Evolutionary conservation across 1,284 basidiomycete genomes (phyloP).

Genomic region (Abortiporus biennis): DNA sequence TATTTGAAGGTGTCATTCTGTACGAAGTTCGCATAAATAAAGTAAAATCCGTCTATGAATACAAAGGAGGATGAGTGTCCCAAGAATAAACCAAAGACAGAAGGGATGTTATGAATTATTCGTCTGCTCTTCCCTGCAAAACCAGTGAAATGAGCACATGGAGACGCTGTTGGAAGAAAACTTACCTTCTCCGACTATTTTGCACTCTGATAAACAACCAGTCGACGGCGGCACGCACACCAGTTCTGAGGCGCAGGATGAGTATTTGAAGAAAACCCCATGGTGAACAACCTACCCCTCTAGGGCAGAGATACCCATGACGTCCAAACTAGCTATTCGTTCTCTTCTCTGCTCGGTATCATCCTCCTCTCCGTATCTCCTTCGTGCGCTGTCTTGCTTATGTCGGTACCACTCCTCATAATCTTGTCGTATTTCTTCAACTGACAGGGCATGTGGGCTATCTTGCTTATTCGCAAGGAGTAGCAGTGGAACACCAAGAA

Average conservation of each 20-base stretch:
- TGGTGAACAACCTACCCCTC: constrained; percentile 63
- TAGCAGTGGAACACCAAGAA: constrained; percentile 82
- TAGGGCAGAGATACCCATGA: constrained; percentile 84
- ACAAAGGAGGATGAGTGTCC: no score
- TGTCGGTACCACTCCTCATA: constrained; percentile 86
- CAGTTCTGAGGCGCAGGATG: constrained; percentile 52
- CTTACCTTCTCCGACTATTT: constrained; percentile 55
- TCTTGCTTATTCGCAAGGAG: constrained; percentile 95
- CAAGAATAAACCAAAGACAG: no score
- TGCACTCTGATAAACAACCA: constrained; percentile 93
- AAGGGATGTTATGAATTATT: no score
- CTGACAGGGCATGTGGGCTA: constrained; percentile 67
- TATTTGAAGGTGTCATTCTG: no score
- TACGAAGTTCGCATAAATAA: no score
- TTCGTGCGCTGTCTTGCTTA: constrained; percentile 58
- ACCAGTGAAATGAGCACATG: no score
- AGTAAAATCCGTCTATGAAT: no score
- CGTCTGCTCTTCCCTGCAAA: no score
- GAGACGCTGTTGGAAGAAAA: background rate
- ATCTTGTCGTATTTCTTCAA: constrained; percentile 84
- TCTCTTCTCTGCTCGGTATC: constrained; percentile 49
- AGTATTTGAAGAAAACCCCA: background rate
- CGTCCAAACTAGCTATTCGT: constrained; percentile 81
- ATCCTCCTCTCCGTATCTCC: constrained; percentile 44
- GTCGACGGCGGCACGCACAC: constrained; percentile 84